Conservation (phyloP, 495 filamentous ascomycete species). For the Xylaria castorea region DNA sequence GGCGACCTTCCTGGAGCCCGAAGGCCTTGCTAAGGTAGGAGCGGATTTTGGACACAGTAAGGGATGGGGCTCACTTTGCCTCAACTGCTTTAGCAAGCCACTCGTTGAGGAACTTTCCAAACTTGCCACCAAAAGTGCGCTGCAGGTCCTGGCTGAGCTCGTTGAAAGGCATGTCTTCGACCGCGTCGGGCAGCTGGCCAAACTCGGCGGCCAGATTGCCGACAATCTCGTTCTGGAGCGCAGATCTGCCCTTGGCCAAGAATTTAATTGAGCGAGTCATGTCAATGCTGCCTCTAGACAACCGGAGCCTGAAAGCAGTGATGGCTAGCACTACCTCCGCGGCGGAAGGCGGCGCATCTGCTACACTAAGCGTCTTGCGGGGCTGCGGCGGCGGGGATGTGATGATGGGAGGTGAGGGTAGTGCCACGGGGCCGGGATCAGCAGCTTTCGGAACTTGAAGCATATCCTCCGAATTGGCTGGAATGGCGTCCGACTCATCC, state of each 20-base stretch:
- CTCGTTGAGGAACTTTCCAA: slow-evolving; percentile 85
- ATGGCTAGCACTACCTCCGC: slow-evolving; percentile 78
- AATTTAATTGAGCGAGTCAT: slow-evolving; percentile 85
- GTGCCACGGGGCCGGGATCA: too few relatives aligned
- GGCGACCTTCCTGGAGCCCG: slow-evolving; percentile 79
- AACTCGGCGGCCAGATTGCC: slow-evolving; percentile 90
- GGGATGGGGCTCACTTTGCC: slow-evolving; percentile 91
- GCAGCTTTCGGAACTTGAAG: too few relatives aligned
- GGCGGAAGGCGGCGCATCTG: slow-evolving; percentile 48
- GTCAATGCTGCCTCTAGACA: slow-evolving; percentile 76
- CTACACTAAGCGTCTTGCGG: too few relatives aligned
- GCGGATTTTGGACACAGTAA: slow-evolving; percentile 82
- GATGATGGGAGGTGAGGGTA: too few relatives aligned
- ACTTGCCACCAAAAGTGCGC: slow-evolving; percentile 84
- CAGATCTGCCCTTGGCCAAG: slow-evolving; percentile 70
- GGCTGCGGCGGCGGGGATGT: too few relatives aligned
- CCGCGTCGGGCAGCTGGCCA: slow-evolving; percentile 86
- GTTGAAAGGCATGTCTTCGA: slow-evolving; percentile 87
- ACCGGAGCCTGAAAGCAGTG: slow-evolving; percentile 88
- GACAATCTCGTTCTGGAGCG: slow-evolving; percentile 84
- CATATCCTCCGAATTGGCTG: too few relatives aligned
- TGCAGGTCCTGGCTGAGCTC: slow-evolving; percentile 87
- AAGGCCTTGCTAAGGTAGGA: slow-evolving; percentile 84
- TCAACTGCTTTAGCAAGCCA: slow-evolving; percentile 83
- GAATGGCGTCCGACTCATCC: not conserved